Conservation (phyloP, 1,284 basidiomycete species). For the Amylostereum chailletii region DNA sequence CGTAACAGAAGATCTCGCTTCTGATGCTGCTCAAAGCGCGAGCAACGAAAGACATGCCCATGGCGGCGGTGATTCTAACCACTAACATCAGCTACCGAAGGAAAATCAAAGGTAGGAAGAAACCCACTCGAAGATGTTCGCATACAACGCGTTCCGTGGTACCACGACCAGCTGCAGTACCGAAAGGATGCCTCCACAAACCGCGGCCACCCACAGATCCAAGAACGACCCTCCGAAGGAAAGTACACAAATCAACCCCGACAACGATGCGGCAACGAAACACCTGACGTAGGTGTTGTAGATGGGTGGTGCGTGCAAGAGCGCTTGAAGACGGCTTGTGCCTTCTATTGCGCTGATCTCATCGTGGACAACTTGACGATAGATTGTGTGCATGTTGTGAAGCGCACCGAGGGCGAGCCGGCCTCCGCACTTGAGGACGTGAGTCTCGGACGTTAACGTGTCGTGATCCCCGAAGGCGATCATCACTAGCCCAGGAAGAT, state of each 20-base stretch:
- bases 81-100: constrained; percentile 9
- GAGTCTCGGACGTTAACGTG: constrained; percentile 68
- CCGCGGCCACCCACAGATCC: constrained; percentile 74
- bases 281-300: constrained; percentile 56
- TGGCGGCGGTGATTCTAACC: constrained; percentile 71
- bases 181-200: constrained; percentile 54
- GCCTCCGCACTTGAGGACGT: constrained; percentile 70
- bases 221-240: constrained; percentile 79
- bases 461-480: constrained; percentile 76
- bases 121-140: constrained; percentile 82
- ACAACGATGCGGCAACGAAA: constrained; percentile 59
- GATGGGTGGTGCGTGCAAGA: constrained; percentile 45
- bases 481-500: constrained; percentile 77
- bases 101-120: not conserved
- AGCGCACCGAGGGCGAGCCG: constrained; percentile 70
- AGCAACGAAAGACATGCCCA: constrained; percentile 72
- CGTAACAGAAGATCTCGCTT: constrained; percentile 75
- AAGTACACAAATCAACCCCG: constrained; percentile 69
- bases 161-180: constrained; percentile 67
- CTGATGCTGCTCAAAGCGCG: constrained; percentile 72
- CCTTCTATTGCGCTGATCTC: constrained; percentile 76
- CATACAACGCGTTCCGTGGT: constrained; percentile 68
- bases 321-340: constrained; percentile 34
- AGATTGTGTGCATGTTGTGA: constrained; percentile 69
- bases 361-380: constrained; percentile 75